A percentile compares a stretch with the other conserved stretches of the same genome.
These are phyloP conservation scores for Lenwebbia sp. DNA, from an alignment of 345 rosid species.

Conservation along the genomic window DNA sequence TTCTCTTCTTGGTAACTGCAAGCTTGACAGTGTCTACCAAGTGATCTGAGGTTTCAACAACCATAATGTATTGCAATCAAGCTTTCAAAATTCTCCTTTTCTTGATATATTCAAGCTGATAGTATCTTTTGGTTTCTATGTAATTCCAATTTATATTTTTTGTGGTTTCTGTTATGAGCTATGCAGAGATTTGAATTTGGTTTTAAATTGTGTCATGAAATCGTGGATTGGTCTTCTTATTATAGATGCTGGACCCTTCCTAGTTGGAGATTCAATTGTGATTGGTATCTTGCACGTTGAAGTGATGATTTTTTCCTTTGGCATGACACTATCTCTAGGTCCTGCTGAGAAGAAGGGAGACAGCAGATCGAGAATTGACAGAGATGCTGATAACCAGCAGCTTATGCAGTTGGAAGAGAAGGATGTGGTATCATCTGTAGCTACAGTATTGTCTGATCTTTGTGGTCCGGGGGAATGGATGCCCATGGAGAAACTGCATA, in stretches of 20 bases:
- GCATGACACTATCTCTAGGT: constrained; percentile 16
- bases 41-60: neutral
- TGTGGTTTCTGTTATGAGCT: neutral
- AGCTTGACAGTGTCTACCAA: neutral
- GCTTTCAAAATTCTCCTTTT: neutral
- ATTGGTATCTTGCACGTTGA: neutral
- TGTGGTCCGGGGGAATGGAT: constrained; percentile 99
- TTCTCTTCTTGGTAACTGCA: neutral
- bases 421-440: constrained; percentile 98
- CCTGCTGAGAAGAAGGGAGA: constrained; percentile 73
- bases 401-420: constrained; percentile 88
- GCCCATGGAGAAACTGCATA: constrained; percentile 94
- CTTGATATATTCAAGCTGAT: neutral
- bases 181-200: neutral
- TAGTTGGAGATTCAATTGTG: neutral
- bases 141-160: neutral
- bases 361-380: constrained; percentile 66
- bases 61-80: neutral
- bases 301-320: neutral
- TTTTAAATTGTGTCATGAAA: neutral
- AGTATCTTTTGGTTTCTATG: neutral
- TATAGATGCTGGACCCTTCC: neutral
- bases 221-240: neutral
- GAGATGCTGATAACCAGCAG: constrained; percentile 92
- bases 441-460: constrained; percentile 90